Evolutionary conservation across 345 rosid genomes (phyloP), one percentile per base, ranked within the genome.

Genomic region (Sonneratia caseolaris): DNA sequence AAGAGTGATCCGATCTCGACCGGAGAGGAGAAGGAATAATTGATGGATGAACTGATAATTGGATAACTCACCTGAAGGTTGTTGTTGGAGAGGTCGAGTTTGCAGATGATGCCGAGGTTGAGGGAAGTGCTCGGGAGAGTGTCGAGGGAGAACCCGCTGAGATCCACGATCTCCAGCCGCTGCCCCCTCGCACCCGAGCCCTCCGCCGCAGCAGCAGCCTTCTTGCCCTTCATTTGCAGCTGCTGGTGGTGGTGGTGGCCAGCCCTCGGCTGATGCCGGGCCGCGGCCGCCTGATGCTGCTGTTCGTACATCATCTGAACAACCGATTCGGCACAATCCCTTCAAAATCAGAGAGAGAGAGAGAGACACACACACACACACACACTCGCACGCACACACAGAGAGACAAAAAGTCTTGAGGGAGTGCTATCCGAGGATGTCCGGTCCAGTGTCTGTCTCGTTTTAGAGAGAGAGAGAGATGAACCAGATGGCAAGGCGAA

Each of bases 71-170:
- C 98, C 91, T 87, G 96, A 70, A 94, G 87, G 82, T 90, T 90
- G 77, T 91, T 94, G 75, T 88, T 88, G 80, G 96, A 91, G 76
- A 94, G 95, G 71, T 94, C 89, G 1, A 94, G 83, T 71, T 88
- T 88, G 80, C 86, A 84, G 76, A 94, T 89, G 36, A 76, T 68
- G 18, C 82, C 85, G 74, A 94, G 68, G 76, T 88, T 85, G 47
- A 90, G 79, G 45, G 96, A 74, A 75, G 93, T 87, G 47, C 61
- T 82, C 0, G 95, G 88, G 49, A 94, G 84, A 74, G 82, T 77
- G 36, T 88, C 84, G 71, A 93, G 74, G 16, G 87, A 87, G 86
- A 87, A 75, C 40, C 91, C 89, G 72, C 92, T 90, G 76, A 94
- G 79, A 76, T 94, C 91, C 6, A 90, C 77, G 37, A 85, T 84